Conservation (phyloP, 306 rosid genomes). For the Trifolium subterraneum region DNA sequence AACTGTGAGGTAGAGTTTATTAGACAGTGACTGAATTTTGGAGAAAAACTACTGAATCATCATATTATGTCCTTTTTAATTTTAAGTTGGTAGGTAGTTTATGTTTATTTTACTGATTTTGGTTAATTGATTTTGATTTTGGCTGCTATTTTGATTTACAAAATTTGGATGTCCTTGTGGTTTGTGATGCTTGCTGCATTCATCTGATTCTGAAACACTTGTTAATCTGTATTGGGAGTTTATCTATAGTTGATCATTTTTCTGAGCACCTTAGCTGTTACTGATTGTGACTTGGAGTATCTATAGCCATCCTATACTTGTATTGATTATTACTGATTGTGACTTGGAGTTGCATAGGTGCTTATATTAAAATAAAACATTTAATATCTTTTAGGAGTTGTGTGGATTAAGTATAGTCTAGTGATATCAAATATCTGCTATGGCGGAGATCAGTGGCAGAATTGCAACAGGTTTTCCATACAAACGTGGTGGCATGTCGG, state of each 20-base stretch:
- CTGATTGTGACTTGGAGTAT: constrained; percentile 23
- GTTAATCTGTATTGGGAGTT: constrained; percentile 32
- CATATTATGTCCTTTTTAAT: constrained; percentile 33
- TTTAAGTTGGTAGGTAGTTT: constrained; percentile 43
- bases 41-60: constrained; percentile 40
- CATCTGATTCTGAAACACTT: neutral
- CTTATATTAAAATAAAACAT: constrained; percentile 1
- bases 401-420: neutral
- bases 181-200: constrained; percentile 36
- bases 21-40: constrained; percentile 22
- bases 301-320: neutral
- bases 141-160: constrained; percentile 30
- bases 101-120: constrained; percentile 32
- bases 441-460: neutral
- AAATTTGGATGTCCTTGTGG: constrained; percentile 37
- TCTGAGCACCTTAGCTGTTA: constrained; percentile 5
- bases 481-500: neutral
- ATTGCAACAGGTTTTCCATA: neutral
- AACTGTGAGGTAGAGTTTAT: constrained; percentile 74
- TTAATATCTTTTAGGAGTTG: constrained; percentile 17
- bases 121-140: constrained; percentile 38
- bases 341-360: constrained; percentile 25
- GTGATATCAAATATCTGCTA: neutral
- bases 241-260: constrained; percentile 31
- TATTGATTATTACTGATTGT: constrained; percentile 3